Base-by-base conservation (phyloP, 2,329 filamentous ascomycete species). In the Colletotrichum sp. region DNA sequence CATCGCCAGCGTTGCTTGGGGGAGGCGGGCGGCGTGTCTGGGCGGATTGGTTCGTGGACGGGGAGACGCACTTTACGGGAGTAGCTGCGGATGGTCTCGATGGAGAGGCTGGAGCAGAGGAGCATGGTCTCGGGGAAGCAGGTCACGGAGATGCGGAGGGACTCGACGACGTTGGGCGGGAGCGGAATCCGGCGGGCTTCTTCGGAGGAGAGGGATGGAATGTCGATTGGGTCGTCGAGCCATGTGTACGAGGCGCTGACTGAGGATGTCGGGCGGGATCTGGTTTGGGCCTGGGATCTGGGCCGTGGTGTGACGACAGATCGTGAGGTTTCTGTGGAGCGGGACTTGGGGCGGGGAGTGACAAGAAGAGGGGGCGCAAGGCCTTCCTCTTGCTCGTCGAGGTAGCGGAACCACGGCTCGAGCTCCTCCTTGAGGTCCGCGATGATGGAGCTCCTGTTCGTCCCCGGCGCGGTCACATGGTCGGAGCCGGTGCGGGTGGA, bases 111-210 rank as follows among this genome's bases (percentile, higher is more conserved):
- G 0, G 87, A 88, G 7, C 90, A 88, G 13, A 89, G 83, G 2
- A 92, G 87, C 88, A 91, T 91, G 2, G 90, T 91, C 78, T 91
- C 90, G 0, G 90, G 90, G 77, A 92, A 92, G 78, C 89, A 91
- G 7, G 87, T 83, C 13, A 91, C 87, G 0, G 88, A 90, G 8
- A 91, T 86, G 32, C 88, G 84, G 6, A 92, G 83, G 1, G 87
- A 90, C 74, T 92, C 90, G 55, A 91, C 81, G 4, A 91, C 85
- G 30, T 91, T 86, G 2, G 88, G 86, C 0, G 90, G 89, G 0
- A 92, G 83, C 1, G 88, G 90, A 8, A 91, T 65, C 44, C 78
- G 63, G 75, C 68, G 6, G 70, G 69, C 70, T 25, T 78, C 77
- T 22, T 76, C 77, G 2, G 66, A 65, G 1, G 68, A 72, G 16